A percentile compares a stretch with the other conserved stretches of the same genome.
phyloP scores from a whole-genome alignment of 352 stramenopile species.

The Globisporangium lucens region DNA sequence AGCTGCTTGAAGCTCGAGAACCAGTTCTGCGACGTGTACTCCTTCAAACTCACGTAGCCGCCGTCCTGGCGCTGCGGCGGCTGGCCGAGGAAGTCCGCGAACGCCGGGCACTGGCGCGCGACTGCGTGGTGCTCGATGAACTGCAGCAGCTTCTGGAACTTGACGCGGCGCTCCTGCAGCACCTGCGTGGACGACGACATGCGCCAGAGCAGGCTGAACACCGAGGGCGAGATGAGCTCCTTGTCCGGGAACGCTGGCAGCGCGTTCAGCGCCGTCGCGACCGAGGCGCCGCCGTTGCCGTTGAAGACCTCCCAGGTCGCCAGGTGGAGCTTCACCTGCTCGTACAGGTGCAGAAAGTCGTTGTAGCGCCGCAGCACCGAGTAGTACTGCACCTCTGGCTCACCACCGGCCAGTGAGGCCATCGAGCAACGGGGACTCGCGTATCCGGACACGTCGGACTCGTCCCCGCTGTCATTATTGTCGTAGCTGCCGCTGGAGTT shows the following conservation, averaged over 20 bases:
- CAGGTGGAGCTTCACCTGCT: conserved; percentile 32
- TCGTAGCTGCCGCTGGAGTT: conserved; percentile 15
- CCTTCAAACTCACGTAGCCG: conserved; percentile 73
- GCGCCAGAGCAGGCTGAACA: conserved; percentile 51
- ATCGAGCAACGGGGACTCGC: conserved; percentile 12
- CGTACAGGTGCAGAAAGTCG: conserved; percentile 59
- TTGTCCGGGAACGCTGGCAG: conserved; percentile 56
- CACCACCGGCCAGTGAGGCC: not conserved
- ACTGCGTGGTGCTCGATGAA: conserved; percentile 56
- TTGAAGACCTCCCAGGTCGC: conserved; percentile 13
- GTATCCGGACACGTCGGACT: conserved; percentile 14
- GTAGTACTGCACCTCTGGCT: conserved; percentile 41
- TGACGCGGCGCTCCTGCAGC: conserved; percentile 46
- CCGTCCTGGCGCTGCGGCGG: conserved; percentile 53
- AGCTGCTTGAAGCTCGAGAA: conserved; percentile 58
- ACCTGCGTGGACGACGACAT: conserved; percentile 39
- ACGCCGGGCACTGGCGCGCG: conserved; percentile 34
- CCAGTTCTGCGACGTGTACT: conserved; percentile 68
- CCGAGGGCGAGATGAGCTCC: conserved; percentile 41
- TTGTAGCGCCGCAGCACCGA: conserved; percentile 65
- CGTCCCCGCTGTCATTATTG: conserved; percentile 16
- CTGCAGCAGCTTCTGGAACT: conserved; percentile 52
- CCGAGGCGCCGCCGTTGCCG: not conserved
- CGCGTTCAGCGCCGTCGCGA: conserved; percentile 5
- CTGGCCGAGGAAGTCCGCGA: conserved; percentile 50